These are phyloP conservation scores for Suhomyces bokatorum DNA, from an alignment of 1,139 yeast species.

Conservation along the genomic window DNA sequence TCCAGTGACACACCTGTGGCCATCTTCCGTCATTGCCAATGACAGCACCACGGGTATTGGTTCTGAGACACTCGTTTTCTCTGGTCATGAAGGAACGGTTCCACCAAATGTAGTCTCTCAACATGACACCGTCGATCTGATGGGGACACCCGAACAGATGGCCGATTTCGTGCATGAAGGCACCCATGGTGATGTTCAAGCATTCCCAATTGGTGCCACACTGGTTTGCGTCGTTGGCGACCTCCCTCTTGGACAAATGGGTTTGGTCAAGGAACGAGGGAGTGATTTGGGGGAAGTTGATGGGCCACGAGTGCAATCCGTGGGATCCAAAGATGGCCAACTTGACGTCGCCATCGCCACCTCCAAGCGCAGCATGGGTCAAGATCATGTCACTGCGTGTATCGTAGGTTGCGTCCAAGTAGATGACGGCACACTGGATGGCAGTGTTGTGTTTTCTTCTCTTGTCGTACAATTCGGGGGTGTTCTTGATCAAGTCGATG, in stretches of 20 bases:
- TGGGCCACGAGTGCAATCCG: conserved; percentile 89
- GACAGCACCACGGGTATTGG: conserved; percentile 36
- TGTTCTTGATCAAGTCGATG: conserved; percentile 56
- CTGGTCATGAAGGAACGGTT: conserved; percentile 80
- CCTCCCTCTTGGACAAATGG: conserved; percentile 59
- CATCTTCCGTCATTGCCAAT: conserved; percentile 61
- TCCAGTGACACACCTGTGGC: conserved; percentile 69
- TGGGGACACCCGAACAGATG: conserved; percentile 91
- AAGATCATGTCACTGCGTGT: conserved; percentile 54
- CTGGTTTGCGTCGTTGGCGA: conserved; percentile 84
- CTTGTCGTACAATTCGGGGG: conserved; percentile 31
- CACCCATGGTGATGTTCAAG: conserved; percentile 82
- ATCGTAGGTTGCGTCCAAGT: conserved; percentile 86
- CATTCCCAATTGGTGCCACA: conserved; percentile 93
- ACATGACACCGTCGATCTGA: conserved; percentile 86
- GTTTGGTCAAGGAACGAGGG: conserved; percentile 74
- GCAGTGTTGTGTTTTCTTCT: conserved; percentile 35
- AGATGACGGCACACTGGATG: conserved; percentile 81
- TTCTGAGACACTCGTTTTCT: conserved; percentile 60
- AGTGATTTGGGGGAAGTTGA: conserved; percentile 65
- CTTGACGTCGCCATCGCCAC: conserved; percentile 68
- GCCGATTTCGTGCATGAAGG: conserved; percentile 94
- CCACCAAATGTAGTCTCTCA: conserved; percentile 78
- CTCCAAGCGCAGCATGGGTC: conserved; percentile 95
- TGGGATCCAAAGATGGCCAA: conserved; percentile 94